Evolutionary conservation across 768 basidiomycete genomes (phyloP), one percentile per base, ranked within the genome.

Genomic region (Hypholoma sublateritium): DNA sequence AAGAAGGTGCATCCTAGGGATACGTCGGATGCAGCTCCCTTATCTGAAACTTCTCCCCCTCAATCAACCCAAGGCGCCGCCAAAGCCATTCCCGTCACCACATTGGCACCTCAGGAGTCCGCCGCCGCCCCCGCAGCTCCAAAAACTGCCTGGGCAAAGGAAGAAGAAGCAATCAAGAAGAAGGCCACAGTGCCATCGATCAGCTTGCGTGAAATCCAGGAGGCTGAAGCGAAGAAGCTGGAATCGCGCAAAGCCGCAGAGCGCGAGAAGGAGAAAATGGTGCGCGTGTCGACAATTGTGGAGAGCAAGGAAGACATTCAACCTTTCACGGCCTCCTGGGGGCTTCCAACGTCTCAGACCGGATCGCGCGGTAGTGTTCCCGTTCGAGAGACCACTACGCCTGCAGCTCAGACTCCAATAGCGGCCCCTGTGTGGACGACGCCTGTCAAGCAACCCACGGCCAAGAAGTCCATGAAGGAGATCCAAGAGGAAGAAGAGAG

Each of bases 401-500:
- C 70, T 16, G 65, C 82, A 32, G 55, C 71, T 25, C 64, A 62
- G 7, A 42, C 67, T 28, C 60, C 61, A 14, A 42, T 74, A 14
- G 65, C 81, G 5, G 22, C 46, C 12, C 81, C 85, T 14, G 93
- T 91, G 17, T 96, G 94, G 93, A 89, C 87, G 9, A 85, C 80
- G 63, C 74, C 81, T 14, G 73, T 72, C 22, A 87, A 85, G 66
- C 70, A 80, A 6, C 74, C 75, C 9, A 68, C 77, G 2, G 69
- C 80, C 6, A 95, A 93, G 79, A 97, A 94, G 80, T 91, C 92
- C 1, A 88, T 99, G 88, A 98, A 96, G 77, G 95, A 99, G 76
- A 99, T 99, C 39, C 93, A 96, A 67, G 96, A 98, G 72, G 97
- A 99, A 65, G 97, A 99, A 67, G 93, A 96, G 72, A 83, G 77